These are phyloP conservation scores for Neoboletus subvelutipes DNA, from an alignment of 768 basidiomycete genomes.

Conservation along the genomic window DNA sequence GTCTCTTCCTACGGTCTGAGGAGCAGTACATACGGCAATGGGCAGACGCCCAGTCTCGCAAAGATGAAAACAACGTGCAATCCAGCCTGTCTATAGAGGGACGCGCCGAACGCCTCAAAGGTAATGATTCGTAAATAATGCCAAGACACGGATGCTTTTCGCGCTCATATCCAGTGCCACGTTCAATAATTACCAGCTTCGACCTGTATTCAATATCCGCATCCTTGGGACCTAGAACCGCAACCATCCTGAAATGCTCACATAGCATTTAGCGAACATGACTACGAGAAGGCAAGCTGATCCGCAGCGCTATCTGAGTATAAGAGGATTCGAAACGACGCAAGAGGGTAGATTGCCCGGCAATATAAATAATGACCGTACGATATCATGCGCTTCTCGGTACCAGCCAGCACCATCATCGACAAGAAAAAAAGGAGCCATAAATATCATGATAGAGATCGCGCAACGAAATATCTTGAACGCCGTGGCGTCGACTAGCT, in stretches of 20 bases:
- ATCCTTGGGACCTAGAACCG: neutral
- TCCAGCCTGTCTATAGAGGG: neutral
- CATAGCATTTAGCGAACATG: neutral
- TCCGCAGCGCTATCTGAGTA: neutral
- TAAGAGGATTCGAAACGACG: neutral
- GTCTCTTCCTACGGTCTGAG: neutral
- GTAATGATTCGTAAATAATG: too few species aligned
- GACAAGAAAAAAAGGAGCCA: neutral
- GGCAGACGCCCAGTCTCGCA: neutral
- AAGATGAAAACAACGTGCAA: neutral
- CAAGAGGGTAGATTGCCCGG: neutral
- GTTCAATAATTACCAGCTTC: too few species aligned
- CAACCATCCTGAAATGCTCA: neutral
- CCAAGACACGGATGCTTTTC: too few species aligned
- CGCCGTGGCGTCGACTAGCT: neutral
- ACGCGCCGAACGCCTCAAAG: neutral
- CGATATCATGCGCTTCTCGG: neutral
- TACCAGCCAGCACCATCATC: neutral
- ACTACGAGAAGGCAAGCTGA: neutral
- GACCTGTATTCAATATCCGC: neutral
- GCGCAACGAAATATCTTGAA: neutral
- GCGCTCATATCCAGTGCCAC: too few species aligned
- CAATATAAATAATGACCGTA: neutral
- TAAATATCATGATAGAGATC: conserved; percentile 5
- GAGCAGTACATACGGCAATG: neutral